A percentile compares a stretch with the other conserved stretches of the same genome.
Conservation (phyloP, 1,284 basidiomycete genomes). For the Sporisorium scitamineum region DNA sequence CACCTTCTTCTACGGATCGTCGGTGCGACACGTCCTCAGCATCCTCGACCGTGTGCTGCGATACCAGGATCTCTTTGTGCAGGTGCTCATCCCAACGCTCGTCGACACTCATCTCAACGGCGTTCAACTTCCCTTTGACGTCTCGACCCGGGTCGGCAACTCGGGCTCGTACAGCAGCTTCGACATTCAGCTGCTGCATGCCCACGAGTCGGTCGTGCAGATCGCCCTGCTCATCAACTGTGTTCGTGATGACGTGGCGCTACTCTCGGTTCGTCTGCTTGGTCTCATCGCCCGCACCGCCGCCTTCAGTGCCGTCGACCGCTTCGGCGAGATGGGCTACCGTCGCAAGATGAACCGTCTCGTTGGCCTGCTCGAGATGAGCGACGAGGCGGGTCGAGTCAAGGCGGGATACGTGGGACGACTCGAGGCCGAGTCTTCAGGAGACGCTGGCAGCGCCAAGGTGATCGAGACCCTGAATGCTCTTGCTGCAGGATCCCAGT, state of each 20-base stretch:
- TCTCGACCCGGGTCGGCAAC: constrained; percentile 52
- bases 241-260: constrained; percentile 79
- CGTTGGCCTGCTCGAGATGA: constrained; percentile 83
- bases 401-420: constrained; percentile 81
- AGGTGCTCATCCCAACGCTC: constrained; percentile 85
- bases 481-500: constrained; percentile 68
- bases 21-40: constrained; percentile 82
- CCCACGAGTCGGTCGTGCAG: constrained; percentile 81
- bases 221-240: constrained; percentile 85
- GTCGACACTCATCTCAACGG: constrained; percentile 71
- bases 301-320: constrained; percentile 73
- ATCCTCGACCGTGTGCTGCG: constrained; percentile 85
- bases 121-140: constrained; percentile 44
- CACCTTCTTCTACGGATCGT: constrained; percentile 76
- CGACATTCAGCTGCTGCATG: constrained; percentile 77
- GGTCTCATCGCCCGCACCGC: constrained; percentile 75
- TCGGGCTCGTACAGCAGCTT: constrained; percentile 78
- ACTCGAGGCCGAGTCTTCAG: constrained; percentile 73
- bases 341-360: constrained; percentile 74
- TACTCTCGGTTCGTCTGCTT: constrained; percentile 85
- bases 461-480: constrained; percentile 65
- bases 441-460: constrained; percentile 44
- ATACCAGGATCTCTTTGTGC: constrained; percentile 88
- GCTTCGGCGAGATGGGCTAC: constrained; percentile 72
- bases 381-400: constrained; percentile 86